Evolutionary conservation across 129 eudicot genomes (phyloP).

Genomic region (Gnaphalium uliginosum): DNA sequence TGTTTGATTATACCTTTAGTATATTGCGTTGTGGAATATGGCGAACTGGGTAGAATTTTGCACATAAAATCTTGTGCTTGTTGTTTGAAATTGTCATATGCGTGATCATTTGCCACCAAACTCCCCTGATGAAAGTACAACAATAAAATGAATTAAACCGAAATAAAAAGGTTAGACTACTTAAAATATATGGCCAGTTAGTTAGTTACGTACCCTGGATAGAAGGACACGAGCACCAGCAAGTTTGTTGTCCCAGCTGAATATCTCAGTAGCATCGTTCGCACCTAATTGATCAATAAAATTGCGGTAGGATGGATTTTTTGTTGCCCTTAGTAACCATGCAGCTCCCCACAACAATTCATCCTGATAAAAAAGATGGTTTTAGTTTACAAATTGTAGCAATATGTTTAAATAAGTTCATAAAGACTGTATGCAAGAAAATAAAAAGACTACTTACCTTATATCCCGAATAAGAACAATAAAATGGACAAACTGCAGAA

Average conservation of each 20-base stretch:
- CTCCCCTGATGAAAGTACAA: constrained; percentile 41
- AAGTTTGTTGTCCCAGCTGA: constrained; percentile 93
- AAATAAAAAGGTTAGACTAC: neutral
- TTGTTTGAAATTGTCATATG: constrained; percentile 59
- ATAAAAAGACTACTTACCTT: constrained; percentile 38
- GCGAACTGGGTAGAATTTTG: constrained; percentile 76
- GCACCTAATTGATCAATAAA: constrained; percentile 67
- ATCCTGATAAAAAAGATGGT: constrained; percentile 43
- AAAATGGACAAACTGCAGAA: constrained; percentile 79
- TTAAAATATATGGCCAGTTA: neutral
- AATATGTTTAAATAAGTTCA: neutral
- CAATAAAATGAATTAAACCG: neutral
- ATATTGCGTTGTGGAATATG: constrained; percentile 77
- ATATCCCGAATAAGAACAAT: constrained; percentile 94
- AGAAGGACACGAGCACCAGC: constrained; percentile 91
- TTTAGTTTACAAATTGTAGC: neutral
- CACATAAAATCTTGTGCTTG: constrained; percentile 92
- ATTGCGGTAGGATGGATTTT: constrained; percentile 54
- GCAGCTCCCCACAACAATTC: constrained; percentile 95
- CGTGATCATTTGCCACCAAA: constrained; percentile 51
- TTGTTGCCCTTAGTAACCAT: constrained; percentile 85
- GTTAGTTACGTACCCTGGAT: constrained; percentile 55
- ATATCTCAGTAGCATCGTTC: constrained; percentile 59
- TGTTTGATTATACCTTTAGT: constrained; percentile 54
- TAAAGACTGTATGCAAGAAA: neutral